A percentile compares a stretch with the other conserved stretches of the same genome.
Evolutionary conservation across 2,329 filamentous ascomycete genomes (phyloP).

Genomic region (Ascochyta koolunga): DNA sequence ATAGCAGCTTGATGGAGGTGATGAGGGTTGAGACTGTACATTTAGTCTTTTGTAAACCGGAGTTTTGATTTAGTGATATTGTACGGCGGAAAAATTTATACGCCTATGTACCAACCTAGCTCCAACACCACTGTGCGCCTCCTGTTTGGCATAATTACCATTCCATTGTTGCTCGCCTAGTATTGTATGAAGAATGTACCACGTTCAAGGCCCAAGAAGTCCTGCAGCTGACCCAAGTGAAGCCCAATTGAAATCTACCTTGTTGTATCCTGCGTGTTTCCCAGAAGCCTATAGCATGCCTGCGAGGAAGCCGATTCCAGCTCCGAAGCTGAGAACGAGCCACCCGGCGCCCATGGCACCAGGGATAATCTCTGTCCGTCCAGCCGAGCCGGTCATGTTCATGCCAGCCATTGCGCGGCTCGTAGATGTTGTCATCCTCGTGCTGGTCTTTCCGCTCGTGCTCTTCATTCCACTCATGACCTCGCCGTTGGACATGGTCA

Average conservation of each 20-base stretch:
- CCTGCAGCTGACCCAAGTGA: background rate
- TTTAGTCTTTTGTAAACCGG: background rate
- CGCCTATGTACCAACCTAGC: too few species aligned
- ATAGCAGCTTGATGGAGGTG: background rate
- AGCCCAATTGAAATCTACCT: background rate
- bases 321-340: conserved; percentile 24
- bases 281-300: conserved; percentile 14
- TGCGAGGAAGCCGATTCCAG: conserved; percentile 21
- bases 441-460: conserved; percentile 10
- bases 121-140: background rate
- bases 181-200: background rate
- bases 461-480: conserved; percentile 10
- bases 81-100: too few species aligned
- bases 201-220: background rate
- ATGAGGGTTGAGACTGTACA: background rate
- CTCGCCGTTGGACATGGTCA: conserved; percentile 33
- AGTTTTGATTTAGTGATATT: too few species aligned
- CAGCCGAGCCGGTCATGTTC: conserved; percentile 20
- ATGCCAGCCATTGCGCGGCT: conserved; percentile 49
- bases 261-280: background rate
- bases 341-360: conserved; percentile 15
- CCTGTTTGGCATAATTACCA: too few species aligned
- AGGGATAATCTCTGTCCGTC: conserved; percentile 9
- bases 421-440: conserved; percentile 46
- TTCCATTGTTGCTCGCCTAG: background rate